Percentiles rank a stretch among this genome's conserved stretches.
Evolutionary conservation across 495 filamentous ascomycete genomes (phyloP).

Genomic region (Terfezia claveryi): DNA sequence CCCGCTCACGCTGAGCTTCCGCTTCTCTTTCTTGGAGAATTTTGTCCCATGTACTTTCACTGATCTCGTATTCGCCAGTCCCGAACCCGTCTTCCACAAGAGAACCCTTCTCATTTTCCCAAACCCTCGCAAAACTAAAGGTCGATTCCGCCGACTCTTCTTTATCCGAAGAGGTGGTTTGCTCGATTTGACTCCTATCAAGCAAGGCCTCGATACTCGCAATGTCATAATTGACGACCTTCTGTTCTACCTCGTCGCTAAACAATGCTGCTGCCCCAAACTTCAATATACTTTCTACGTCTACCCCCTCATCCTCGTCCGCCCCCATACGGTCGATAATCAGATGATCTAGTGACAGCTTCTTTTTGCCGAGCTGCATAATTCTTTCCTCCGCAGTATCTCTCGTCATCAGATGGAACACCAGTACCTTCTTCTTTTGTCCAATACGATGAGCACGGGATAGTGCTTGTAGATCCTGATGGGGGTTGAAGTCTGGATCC

Average conservation of each 20-base stretch:
- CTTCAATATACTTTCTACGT: conserved; percentile 71
- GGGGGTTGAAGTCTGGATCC: conserved; percentile 95
- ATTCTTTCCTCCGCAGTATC: conserved; percentile 86
- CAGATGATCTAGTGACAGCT: conserved; percentile 80
- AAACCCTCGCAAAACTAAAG: conserved; percentile 80
- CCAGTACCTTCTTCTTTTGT: conserved; percentile 83
- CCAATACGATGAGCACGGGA: conserved; percentile 90
- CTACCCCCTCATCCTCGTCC: conserved; percentile 47
- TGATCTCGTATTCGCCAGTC: conserved; percentile 33
- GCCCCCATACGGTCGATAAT: conserved; percentile 76
- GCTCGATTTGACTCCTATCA: conserved; percentile 62
- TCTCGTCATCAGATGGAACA: conserved; percentile 82
- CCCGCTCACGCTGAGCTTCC: conserved; percentile 45
- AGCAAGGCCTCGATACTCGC: conserved; percentile 68
- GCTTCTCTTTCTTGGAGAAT: conserved; percentile 66
- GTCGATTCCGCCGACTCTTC: conserved; percentile 40
- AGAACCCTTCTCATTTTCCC: conserved; percentile 53
- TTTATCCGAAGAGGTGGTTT: conserved; percentile 33
- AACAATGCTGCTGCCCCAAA: conserved; percentile 78
- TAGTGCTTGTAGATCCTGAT: conserved; percentile 90
- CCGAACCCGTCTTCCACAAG: conserved; percentile 28
- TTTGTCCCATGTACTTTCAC: conserved; percentile 58
- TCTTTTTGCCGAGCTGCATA: conserved; percentile 84
- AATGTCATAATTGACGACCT: conserved; percentile 54
- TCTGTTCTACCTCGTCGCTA: conserved; percentile 40